These are phyloP conservation scores for Arabidopsis hybrid DNA, from an alignment of 441 rosid species.

Conservation along the genomic window DNA sequence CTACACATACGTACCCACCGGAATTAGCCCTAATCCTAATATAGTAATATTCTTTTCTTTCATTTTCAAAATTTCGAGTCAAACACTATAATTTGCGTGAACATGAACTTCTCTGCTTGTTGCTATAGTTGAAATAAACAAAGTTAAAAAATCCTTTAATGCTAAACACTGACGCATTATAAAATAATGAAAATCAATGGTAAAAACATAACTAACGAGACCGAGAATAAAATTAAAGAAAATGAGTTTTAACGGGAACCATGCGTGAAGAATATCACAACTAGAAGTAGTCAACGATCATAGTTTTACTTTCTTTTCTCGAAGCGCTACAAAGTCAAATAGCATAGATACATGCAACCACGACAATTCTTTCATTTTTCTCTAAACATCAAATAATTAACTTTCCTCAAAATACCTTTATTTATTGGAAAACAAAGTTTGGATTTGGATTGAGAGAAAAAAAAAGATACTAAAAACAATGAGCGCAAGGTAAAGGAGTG, in stretches of 20 bases:
- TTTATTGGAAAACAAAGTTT: neutral
- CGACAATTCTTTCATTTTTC: neutral
- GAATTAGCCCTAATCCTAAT: conserved; percentile 26
- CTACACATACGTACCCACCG: conserved; percentile 27
- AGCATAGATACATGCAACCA: conserved; percentile 7
- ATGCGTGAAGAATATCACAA: conserved; percentile 14
- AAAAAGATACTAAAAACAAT: neutral
- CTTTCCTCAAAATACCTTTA: neutral
- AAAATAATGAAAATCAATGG: neutral
- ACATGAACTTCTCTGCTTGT: conserved; percentile 14
- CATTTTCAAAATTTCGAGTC: conserved; percentile 12
- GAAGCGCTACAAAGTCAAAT: conserved; percentile 2
- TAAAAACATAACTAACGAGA: neutral
- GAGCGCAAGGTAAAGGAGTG: conserved; percentile 8
- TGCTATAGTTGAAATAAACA: conserved; percentile 32
- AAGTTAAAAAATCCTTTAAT: conserved; percentile 4
- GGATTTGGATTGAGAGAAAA: neutral
- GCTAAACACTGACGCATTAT: neutral
- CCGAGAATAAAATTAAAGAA: neutral
- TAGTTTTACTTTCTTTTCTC: neutral
- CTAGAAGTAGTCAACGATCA: conserved; percentile 2
- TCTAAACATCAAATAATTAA: neutral
- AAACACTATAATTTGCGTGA: conserved; percentile 24
- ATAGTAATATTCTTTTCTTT: neutral
- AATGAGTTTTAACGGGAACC: neutral